phyloP scores from a whole-genome alignment of 2,329 filamentous ascomycete genomes.

The Fusarium mexicanum region DNA sequence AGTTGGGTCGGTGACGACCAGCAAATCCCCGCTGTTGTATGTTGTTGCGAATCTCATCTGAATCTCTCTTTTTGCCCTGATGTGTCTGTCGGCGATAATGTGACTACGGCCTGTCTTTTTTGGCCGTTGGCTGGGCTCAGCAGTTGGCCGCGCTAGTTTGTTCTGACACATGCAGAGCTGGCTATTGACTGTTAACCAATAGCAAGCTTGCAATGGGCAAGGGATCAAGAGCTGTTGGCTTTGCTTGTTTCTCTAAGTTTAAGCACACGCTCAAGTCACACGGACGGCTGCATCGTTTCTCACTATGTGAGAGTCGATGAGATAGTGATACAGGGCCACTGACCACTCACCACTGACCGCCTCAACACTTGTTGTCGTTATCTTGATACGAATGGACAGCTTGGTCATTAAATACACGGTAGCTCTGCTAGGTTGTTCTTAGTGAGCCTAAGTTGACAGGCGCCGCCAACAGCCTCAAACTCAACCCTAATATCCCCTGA shows the following conservation, averaged over 20 bases:
- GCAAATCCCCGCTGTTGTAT: conserved; percentile 8
- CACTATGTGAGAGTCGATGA: background rate
- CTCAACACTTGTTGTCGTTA: background rate
- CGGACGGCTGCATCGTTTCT: background rate
- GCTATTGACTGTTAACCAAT: background rate
- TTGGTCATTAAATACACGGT: background rate
- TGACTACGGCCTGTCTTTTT: background rate
- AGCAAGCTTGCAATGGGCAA: background rate
- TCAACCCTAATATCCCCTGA: background rate
- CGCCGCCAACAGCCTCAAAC: background rate
- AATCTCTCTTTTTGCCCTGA: background rate
- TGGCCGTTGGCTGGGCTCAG: too few species aligned
- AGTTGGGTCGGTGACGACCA: conserved; percentile 18
- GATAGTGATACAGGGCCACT: background rate
- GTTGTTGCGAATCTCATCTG: background rate
- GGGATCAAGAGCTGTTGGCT: background rate
- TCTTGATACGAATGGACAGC: background rate
- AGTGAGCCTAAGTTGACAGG: too few species aligned
- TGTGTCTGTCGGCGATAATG: background rate
- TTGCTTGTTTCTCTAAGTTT: background rate
- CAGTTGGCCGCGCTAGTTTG: background rate
- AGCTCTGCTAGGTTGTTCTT: too few species aligned
- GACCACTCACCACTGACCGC: background rate
- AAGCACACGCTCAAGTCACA: background rate
- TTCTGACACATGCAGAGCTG: background rate